Base-by-base conservation (phyloP, 176 grass and related monocot genomes). In the Ensete ventricosum region DNA sequence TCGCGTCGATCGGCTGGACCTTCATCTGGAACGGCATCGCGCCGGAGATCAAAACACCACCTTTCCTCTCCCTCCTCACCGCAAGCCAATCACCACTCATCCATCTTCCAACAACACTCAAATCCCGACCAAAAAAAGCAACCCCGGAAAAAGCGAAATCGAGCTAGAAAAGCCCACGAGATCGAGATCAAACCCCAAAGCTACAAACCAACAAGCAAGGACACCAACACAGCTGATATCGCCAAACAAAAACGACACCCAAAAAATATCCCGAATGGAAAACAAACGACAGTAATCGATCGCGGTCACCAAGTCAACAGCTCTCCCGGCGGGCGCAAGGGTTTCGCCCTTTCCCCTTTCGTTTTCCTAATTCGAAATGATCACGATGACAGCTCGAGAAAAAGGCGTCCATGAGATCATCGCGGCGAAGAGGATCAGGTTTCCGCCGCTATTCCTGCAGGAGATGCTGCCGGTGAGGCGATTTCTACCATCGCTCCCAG, bases 1-100 rank as follows among this genome's bases (percentile, higher is more conserved):
- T 69, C 59, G 82, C 82, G 62, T 99, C 90, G 73, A 94, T 85
- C 76, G 92, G 95, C 20, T 86, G 82, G 55, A 92, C 26, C 82
- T 81, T 99, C 95, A 94, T 91, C 5, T 53, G 69, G 1, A 75
- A 74, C 22, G 50, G 43, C 12, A 79, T 78, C 78, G 79, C 63
- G 74, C 54, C 14, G 71, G 9, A 52, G 74, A 19, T 1, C 72
- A 20, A 72, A 62, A 63, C 11, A 19, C n/a, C 22, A 77, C 70
- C 69, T 57, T 74, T 29, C 52, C 25, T 19, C 52, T 74, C 72
- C 13, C 50, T 51, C 11, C 72, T 29, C 24, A 26, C 23, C 13
- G 14, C 52, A 14, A 73, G 23, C 21, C 27, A 57, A 10, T 17
- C 23, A 55, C 6, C 26, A 55, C 72, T 7, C 29, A 20, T 74